phyloP scores from a whole-genome alignment of 106 monocot genomes.

The Acorus gramineus region DNA sequence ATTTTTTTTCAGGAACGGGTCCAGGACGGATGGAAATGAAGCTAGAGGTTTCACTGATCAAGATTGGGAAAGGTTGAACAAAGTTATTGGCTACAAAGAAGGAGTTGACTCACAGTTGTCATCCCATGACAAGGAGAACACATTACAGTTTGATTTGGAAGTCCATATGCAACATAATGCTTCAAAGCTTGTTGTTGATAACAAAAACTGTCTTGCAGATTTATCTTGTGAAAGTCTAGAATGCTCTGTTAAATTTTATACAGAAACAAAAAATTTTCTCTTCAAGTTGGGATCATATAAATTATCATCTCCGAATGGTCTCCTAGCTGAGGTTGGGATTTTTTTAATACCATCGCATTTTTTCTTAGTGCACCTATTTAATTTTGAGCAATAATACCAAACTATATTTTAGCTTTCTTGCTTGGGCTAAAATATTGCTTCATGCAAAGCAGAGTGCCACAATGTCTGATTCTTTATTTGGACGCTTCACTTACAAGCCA shows the following conservation, averaged over 20 bases:
- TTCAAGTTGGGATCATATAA: conserved; percentile 83
- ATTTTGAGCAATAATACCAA: too few relatives aligned
- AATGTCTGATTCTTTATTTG: conserved; percentile 62
- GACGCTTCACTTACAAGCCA: conserved; percentile 84
- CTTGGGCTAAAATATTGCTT: too few relatives aligned
- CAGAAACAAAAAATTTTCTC: conserved; percentile 73
- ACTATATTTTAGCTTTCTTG: too few relatives aligned
- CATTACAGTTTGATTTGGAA: conserved; percentile 68
- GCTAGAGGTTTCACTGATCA: conserved; percentile 53
- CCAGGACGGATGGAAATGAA: conserved; percentile 50
- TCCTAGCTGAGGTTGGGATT: conserved; percentile 78
- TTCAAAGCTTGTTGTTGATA: conserved; percentile 51
- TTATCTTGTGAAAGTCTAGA: conserved; percentile 79
- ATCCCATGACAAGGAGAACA: conserved; percentile 30
- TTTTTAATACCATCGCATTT: conserved; percentile 1
- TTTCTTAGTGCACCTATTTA: too few relatives aligned
- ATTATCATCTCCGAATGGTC: conserved; percentile 78
- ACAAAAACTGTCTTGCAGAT: conserved; percentile 63
- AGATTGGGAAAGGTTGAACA: conserved; percentile 83
- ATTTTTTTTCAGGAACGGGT: conserved; percentile 38
- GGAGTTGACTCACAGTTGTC: conserved; percentile 37
- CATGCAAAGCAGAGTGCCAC: conserved; percentile 64
- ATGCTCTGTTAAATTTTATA: conserved; percentile 67
- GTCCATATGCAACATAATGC: conserved; percentile 94
- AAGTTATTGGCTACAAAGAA: conserved; percentile 92